phyloP scores from a whole-genome alignment of 345 rosid genomes.

The Brassica incana region DNA sequence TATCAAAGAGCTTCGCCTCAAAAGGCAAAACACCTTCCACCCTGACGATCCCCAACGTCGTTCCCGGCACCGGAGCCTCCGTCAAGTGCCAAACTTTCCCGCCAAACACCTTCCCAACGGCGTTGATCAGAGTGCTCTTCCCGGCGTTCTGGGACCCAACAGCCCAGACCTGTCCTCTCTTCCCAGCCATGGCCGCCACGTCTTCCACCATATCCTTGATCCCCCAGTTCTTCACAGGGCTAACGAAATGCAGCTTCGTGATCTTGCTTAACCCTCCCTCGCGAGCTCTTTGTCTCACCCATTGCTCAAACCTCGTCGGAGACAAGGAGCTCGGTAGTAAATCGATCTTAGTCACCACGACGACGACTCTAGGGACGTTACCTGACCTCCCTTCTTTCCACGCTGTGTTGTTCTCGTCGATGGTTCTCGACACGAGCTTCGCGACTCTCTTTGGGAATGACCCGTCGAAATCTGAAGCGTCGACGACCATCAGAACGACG shows the following conservation, averaged over 20 bases:
- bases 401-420: slow-evolving; percentile 64
- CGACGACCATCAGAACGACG: slow-evolving; percentile 81
- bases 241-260: slow-evolving; percentile 76
- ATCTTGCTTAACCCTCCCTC: slow-evolving; percentile 72
- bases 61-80: slow-evolving; percentile 93
- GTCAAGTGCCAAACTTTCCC: slow-evolving; percentile 65
- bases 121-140: slow-evolving; percentile 86
- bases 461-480: slow-evolving; percentile 89
- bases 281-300: slow-evolving; percentile 86
- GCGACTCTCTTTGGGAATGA: slow-evolving; percentile 84
- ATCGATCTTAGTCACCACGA: slow-evolving; percentile 89
- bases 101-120: slow-evolving; percentile 58
- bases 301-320: slow-evolving; percentile 71
- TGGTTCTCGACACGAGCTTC: slow-evolving; percentile 61
- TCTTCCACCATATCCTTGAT: slow-evolving; percentile 77
- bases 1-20: slow-evolving; percentile 81
- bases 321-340: slow-evolving; percentile 72
- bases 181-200: slow-evolving; percentile 66
- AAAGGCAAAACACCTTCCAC: slow-evolving; percentile 82
- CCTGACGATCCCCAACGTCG: slow-evolving; percentile 79
- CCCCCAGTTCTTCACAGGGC: slow-evolving; percentile 86
- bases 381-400: slow-evolving; percentile 91
- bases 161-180: slow-evolving; percentile 90
- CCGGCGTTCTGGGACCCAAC: slow-evolving; percentile 91
- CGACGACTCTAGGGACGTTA: slow-evolving; percentile 72